phyloP scores from a whole-genome alignment of 2,329 filamentous ascomycete species.

The Sphaerulina musiva region DNA sequence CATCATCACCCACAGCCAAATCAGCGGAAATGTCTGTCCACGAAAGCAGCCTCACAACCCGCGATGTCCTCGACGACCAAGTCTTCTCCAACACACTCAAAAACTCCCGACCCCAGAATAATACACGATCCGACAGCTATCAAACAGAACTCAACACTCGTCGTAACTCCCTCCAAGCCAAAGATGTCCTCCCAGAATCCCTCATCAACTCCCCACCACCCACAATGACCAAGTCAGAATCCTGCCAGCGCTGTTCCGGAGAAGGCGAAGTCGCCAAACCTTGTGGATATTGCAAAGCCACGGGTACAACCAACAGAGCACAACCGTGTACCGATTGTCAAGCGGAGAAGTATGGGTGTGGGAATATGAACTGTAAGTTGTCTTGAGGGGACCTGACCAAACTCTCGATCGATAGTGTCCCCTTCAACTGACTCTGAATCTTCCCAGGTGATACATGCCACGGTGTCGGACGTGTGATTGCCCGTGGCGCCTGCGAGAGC shows the following conservation, averaged over 20 bases:
- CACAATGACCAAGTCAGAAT: not conserved
- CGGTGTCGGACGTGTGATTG: slow-evolving; percentile 1
- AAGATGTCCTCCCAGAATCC: slow-evolving; percentile 4
- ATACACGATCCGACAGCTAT: slow-evolving; percentile 4
- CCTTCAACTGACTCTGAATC: not conserved
- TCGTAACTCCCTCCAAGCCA: slow-evolving; percentile 11
- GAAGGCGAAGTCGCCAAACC: slow-evolving; percentile 13
- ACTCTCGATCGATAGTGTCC: too few relatives aligned
- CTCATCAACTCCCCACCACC: slow-evolving; percentile 2
- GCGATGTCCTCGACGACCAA: not conserved
- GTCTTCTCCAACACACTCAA: not conserved
- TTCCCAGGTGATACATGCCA: slow-evolving; percentile 1
- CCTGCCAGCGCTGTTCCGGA: slow-evolving; percentile 13
- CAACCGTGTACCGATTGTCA: slow-evolving; percentile 11
- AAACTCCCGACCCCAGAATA: not conserved
- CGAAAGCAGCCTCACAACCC: not conserved
- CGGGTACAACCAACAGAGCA: slow-evolving; percentile 4
- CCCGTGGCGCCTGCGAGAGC: slow-evolving; percentile 2
- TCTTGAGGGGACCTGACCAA: too few relatives aligned
- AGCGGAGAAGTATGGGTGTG: slow-evolving; percentile 18
- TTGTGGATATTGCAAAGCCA: slow-evolving; percentile 15
- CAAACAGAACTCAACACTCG: slow-evolving; percentile 12
- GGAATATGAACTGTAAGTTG: slow-evolving; percentile 14
- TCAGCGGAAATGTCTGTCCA: not conserved
- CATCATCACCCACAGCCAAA: not conserved